Evolutionary conservation across 495 filamentous ascomycete genomes (phyloP).

Genomic region (Platismatia glauca): DNA sequence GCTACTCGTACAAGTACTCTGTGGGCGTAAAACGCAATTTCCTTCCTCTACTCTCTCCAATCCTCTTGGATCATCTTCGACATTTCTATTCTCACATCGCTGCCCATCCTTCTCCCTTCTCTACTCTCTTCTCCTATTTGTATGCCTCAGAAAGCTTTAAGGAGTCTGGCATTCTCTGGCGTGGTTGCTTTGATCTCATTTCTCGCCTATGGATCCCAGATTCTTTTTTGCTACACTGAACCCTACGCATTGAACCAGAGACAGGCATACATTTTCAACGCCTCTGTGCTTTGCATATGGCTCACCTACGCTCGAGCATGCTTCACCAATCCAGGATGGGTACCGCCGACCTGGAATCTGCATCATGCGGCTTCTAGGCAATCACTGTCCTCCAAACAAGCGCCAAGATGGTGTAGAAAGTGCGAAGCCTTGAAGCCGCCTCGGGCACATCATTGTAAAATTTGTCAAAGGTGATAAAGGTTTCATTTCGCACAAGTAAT

Average conservation of each 20-base stretch:
- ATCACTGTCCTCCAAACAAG: constrained; percentile 25
- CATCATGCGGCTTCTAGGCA: constrained; percentile 8
- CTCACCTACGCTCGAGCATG: constrained; percentile 71
- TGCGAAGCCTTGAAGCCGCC: constrained; percentile 77
- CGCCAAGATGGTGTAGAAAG: constrained; percentile 71
- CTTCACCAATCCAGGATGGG: constrained; percentile 64
- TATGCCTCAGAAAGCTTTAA: constrained; percentile 4
- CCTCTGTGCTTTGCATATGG: constrained; percentile 62
- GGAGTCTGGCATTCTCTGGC: constrained; percentile 12
- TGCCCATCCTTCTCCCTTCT: neutral
- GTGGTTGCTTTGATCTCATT: constrained; percentile 53
- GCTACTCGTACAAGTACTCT: too few relatives aligned
- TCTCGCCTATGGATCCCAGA: constrained; percentile 76
- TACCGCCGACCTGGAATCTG: constrained; percentile 29
- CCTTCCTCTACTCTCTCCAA: too few relatives aligned
- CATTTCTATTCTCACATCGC: too few relatives aligned
- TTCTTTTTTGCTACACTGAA: constrained; percentile 66
- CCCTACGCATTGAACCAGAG: constrained; percentile 53
- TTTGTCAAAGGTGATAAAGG: constrained; percentile 55
- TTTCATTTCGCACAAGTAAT: neutral
- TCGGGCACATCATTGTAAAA: constrained; percentile 85
- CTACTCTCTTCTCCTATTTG: neutral
- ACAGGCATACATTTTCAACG: constrained; percentile 65
- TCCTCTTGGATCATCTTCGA: too few relatives aligned
- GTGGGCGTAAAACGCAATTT: too few relatives aligned